Evolutionary conservation across 2,329 filamentous ascomycete genomes (phyloP).

Genomic region (Colletotrichum melonis): DNA sequence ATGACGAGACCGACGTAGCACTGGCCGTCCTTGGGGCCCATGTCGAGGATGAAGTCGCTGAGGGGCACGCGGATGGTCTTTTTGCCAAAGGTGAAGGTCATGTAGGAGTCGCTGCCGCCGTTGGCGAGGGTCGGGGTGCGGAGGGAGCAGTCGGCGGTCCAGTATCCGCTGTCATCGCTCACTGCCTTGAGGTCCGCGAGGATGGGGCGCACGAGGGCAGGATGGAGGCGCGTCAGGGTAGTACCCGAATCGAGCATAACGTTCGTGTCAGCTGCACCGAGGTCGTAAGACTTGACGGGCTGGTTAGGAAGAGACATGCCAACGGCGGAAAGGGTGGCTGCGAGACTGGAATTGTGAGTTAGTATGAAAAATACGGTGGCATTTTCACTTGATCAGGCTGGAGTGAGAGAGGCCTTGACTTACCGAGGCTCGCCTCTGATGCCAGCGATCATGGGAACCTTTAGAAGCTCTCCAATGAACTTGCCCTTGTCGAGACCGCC

Average conservation of each 20-base stretch:
- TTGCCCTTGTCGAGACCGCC: constrained; percentile 65
- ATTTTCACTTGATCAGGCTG: neutral
- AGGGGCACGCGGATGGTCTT: constrained; percentile 56
- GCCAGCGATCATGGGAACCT: constrained; percentile 55
- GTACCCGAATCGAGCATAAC: constrained; percentile 66
- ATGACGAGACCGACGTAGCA: constrained; percentile 57
- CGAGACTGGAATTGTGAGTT: constrained; percentile 42
- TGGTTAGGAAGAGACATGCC: constrained; percentile 44
- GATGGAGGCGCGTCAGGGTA: constrained; percentile 60
- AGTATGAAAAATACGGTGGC: constrained; percentile 25
- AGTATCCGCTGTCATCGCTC: constrained; percentile 55
- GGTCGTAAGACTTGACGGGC: constrained; percentile 38
- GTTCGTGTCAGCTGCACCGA: constrained; percentile 47
- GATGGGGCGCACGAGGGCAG: constrained; percentile 53
- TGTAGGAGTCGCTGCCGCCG: constrained; percentile 44
- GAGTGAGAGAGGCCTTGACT: neutral
- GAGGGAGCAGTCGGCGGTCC: constrained; percentile 55
- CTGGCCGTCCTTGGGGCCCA: constrained; percentile 42
- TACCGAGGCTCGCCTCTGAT: constrained; percentile 45
- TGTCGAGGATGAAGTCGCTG: constrained; percentile 62
- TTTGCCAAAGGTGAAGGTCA: constrained; percentile 61
- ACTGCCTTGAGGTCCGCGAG: constrained; percentile 54
- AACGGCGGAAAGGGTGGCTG: constrained; percentile 45
- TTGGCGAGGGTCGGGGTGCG: constrained; percentile 40
- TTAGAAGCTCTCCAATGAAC: constrained; percentile 58